Evolutionary conservation across 106 monocot genomes (phyloP).

Genomic region (Acorus calamus): DNA sequence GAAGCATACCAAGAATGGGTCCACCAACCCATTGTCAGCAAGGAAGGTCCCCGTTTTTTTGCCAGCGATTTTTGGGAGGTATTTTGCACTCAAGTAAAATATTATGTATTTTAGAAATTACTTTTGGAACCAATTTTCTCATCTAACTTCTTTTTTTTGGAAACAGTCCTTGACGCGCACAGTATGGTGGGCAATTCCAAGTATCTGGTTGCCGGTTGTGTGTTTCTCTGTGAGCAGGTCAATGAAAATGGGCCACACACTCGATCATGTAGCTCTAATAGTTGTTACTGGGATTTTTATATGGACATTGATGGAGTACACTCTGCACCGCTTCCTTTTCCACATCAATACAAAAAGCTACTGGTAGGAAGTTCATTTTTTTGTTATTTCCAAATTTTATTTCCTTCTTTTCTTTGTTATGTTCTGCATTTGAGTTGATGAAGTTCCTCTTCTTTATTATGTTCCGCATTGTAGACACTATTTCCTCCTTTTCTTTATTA

Average conservation of each 20-base stretch:
- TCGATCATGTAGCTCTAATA: constrained; percentile 27
- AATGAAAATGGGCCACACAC: constrained; percentile 36
- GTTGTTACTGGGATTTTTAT: constrained; percentile 37
- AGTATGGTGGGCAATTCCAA: constrained; percentile 72
- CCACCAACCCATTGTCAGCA: constrained; percentile 75
- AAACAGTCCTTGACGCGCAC: constrained; percentile 65
- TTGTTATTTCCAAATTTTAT: background rate
- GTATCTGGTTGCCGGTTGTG: constrained; percentile 79
- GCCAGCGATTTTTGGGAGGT: constrained; percentile 60
- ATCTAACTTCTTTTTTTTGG: background rate
- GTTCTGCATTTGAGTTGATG: background rate
- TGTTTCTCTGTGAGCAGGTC: constrained; percentile 37
- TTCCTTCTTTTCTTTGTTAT: background rate
- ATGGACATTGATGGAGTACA: constrained; percentile 76
- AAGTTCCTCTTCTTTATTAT: background rate
- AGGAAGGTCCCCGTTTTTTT: constrained; percentile 75
- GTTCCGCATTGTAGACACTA: background rate
- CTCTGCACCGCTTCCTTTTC: constrained; percentile 77
- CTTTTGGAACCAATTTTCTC: too few relatives aligned
- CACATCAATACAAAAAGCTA: constrained; percentile 72
- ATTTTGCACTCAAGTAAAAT: background rate
- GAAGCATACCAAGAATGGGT: constrained; percentile 79
- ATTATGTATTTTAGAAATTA: too few relatives aligned
- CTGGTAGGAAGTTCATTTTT: constrained; percentile 30
- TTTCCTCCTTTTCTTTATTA: background rate